Evolutionary conservation across 2,329 filamentous ascomycete species (phyloP).

Genomic region (Botrytis medusae): DNA sequence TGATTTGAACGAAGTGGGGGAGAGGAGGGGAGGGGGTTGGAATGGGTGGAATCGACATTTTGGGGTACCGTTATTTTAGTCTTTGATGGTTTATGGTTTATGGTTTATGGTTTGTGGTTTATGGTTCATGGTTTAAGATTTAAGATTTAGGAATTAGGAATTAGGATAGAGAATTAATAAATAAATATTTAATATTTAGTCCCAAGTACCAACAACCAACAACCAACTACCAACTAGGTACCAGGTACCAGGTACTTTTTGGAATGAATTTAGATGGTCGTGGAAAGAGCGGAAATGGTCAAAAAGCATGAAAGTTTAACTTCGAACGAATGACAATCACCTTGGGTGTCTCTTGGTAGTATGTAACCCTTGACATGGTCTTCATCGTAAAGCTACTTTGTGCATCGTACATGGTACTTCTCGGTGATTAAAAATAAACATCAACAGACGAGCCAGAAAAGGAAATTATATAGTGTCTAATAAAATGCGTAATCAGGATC

Average conservation of each 20-base stretch:
- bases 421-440: not conserved
- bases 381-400: not conserved
- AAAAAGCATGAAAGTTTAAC: not conserved
- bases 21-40: not conserved
- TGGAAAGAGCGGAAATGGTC: not conserved
- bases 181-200: no score
- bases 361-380: not conserved
- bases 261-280: no score
- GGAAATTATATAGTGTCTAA: no score
- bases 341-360: no score
- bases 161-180: no score
- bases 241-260: no score
- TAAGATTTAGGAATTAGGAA: not conserved
- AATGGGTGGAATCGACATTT: not conserved
- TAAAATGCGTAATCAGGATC: no score
- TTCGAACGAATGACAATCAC: no score
- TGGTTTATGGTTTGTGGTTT: not conserved
- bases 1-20: slow-evolving; percentile 1
- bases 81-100: not conserved
- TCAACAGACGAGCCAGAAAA: not conserved
- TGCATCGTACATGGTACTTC: not conserved
- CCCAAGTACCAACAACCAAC: no score
- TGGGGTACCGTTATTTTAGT: not conserved
- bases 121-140: not conserved
- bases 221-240: no score